phyloP scores from a whole-genome alignment of 2,329 filamentous ascomycete genomes.

The Aspergillus sojae region DNA sequence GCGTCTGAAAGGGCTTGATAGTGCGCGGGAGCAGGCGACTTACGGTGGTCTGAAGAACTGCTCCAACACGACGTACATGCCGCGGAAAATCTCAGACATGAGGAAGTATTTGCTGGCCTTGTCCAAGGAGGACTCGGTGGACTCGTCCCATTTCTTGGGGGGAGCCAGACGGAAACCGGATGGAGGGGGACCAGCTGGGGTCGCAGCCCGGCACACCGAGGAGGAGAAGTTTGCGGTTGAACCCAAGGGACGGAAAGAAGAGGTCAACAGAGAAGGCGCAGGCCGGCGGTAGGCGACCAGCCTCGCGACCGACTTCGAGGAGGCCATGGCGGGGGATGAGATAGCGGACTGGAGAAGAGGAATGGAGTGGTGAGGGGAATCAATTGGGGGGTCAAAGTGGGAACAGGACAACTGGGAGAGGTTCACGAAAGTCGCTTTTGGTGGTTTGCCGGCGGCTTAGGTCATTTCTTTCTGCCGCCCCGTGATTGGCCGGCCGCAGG shows the following conservation, averaged over 20 bases:
- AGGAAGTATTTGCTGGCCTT: conserved; percentile 92
- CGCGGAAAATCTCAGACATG: conserved; percentile 90
- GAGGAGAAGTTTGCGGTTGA: conserved; percentile 64
- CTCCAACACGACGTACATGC: conserved; percentile 97
- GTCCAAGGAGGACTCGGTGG: conserved; percentile 75
- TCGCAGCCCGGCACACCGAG: conserved; percentile 61
- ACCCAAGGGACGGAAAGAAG: conserved; percentile 41
- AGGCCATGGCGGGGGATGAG: conserved; percentile 42
- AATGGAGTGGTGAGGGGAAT: conserved; percentile 17
- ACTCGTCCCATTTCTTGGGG: conserved; percentile 77
- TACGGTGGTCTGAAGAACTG: conserved; percentile 98
- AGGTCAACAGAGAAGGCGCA: conserved; percentile 30
- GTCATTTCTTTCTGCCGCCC: conserved; percentile 43
- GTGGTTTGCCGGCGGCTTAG: conserved; percentile 37
- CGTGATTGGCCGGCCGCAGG: conserved; percentile 43
- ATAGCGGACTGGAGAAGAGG: conserved; percentile 3
- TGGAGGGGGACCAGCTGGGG: conserved; percentile 77
- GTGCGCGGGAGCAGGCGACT: conserved; percentile 49
- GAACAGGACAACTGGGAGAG: conserved; percentile 21
- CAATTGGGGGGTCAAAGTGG: conserved; percentile 24
- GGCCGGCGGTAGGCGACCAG: conserved; percentile 46
- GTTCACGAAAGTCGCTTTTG: conserved; percentile 30
- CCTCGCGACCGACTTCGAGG: conserved; percentile 47
- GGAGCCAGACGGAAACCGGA: conserved; percentile 76
- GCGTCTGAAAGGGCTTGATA: background rate